Evolutionary conservation across 2,329 filamentous ascomycete genomes (phyloP), one percentile per base, ranked within the genome.

Genomic region (Sporothrix globosa): DNA sequence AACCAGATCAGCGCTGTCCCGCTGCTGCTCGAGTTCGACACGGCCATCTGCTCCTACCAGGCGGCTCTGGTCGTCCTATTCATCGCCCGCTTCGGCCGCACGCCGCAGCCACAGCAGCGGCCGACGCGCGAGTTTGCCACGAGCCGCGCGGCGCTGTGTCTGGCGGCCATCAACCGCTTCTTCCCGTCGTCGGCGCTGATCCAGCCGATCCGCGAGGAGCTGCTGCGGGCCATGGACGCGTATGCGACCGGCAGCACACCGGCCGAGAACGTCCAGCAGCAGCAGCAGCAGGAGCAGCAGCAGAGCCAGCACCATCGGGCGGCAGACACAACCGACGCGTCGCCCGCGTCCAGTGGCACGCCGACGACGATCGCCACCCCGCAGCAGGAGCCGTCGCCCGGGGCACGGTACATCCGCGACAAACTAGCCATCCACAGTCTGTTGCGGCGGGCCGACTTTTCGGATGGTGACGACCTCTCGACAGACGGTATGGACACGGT

Each of bases 131-230:
- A 53, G 52, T 53, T 53, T 53, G 52, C 52, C 52, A 27, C 52
- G n/a, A 53, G 52, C 52, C 52, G 52, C 9, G 52, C 52, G 4
- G 52, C 19, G n/a, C n/a, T 53, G 52, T 53, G 52, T 4, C 52
- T 53, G 52, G 52, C 52, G 9, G 52, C 52, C 17, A n/a, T 53
- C n/a, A 53, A 53, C 52, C n/a, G 52, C n/a, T 53, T 53, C 52
- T 53, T 53, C n/a, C 52, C 52, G n/a, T n/a, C 52, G n/a, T 53
- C 52, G 5, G 52, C 52, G 52, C 52, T 53, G n/a, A 13, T 53
- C 4, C 19, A 53, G 52, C 52, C 52, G 10, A 53, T 53, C 52
- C 52, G 52, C 9, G 52, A 53, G 52, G 52, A 53, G 21, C 52
- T 53, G 52, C 52, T 21, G 52, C 52, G 52, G 5, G 52, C 52